A percentile compares a stretch with the other conserved stretches of the same genome.
phyloP scores from a whole-genome alignment of 495 filamentous ascomycete species.

The Neurospora sublineolata region DNA sequence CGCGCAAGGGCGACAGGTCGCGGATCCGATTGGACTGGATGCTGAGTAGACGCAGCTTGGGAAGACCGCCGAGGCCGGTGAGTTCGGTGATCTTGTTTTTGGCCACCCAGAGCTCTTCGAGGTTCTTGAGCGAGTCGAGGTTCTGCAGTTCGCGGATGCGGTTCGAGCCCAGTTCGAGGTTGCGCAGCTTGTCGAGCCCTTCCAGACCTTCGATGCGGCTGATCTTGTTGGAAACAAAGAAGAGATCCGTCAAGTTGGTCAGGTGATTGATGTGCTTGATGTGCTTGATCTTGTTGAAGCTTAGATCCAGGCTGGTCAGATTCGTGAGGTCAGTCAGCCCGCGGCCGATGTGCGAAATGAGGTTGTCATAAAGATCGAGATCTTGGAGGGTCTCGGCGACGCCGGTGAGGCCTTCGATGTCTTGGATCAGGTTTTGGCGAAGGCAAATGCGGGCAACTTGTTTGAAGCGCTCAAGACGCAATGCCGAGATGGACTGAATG shows the following conservation, averaged over 20 bases:
- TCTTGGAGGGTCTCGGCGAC: conserved; percentile 60
- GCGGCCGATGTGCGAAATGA: conserved; percentile 69
- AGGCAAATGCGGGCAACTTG: conserved; percentile 74
- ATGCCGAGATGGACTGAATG: conserved; percentile 64
- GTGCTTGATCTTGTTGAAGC: conserved; percentile 99
- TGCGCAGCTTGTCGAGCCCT: conserved; percentile 57
- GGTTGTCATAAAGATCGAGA: conserved; percentile 94
- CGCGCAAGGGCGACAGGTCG: conserved; percentile 59
- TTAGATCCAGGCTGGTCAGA: conserved; percentile 74
- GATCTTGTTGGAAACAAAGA: conserved; percentile 94
- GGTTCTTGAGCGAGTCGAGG: conserved; percentile 56
- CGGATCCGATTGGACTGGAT: conserved; percentile 96
- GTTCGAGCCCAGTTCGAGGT: conserved; percentile 87
- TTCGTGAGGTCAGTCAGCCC: conserved; percentile 67
- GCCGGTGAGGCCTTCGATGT: conserved; percentile 57
- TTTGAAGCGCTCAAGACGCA: conserved; percentile 71
- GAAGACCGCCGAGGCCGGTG: conserved; percentile 55
- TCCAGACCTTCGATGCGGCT: conserved; percentile 73
- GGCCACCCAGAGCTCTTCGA: conserved; percentile 90
- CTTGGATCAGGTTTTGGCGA: conserved; percentile 81
- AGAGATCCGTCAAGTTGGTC: conserved; percentile 69
- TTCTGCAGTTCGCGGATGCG: conserved; percentile 83
- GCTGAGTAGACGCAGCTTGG: conserved; percentile 77
- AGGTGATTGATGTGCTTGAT: conserved; percentile 84
- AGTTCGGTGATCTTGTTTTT: conserved; percentile 96